Percentiles rank a stretch among this genome's conserved stretches.
Evolutionary conservation across 495 filamentous ascomycete species (phyloP).

Genomic region (Pseudomonodictys pantanalensis): DNA sequence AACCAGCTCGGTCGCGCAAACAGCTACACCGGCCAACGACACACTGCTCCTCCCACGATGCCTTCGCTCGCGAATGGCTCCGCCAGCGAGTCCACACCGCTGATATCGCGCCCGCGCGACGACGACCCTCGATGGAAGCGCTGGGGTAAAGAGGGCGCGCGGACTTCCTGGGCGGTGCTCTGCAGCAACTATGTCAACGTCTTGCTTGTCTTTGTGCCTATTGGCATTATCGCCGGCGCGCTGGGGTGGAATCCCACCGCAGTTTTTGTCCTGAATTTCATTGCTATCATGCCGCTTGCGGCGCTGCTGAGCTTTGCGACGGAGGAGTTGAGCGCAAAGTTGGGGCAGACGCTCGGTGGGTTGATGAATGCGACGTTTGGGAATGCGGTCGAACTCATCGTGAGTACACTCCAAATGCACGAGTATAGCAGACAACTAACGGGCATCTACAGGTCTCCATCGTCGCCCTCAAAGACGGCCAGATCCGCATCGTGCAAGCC

Average conservation of each 20-base stretch:
- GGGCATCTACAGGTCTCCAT: slow-evolving; percentile 71
- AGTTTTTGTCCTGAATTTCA: slow-evolving; percentile 87
- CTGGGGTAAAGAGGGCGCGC: slow-evolving; percentile 53
- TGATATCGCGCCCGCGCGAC: slow-evolving; percentile 18
- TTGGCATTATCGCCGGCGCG: slow-evolving; percentile 77
- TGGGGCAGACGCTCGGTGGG: slow-evolving; percentile 88
- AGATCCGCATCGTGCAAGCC: slow-evolving; percentile 94
- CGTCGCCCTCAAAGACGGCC: slow-evolving; percentile 76
- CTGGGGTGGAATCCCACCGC: slow-evolving; percentile 70
- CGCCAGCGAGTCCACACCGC: slow-evolving; percentile 14
- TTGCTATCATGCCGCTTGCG: slow-evolving; percentile 92
- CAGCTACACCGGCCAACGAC: background rate
- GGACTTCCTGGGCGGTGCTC: slow-evolving; percentile 55
- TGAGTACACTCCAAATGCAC: slow-evolving; percentile 47
- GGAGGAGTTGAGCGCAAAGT: slow-evolving; percentile 77
- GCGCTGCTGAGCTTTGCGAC: slow-evolving; percentile 93
- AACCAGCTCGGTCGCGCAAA: slow-evolving; percentile 12
- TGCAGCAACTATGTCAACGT: slow-evolving; percentile 76
- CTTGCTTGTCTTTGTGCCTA: slow-evolving; percentile 82
- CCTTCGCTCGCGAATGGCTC: background rate
- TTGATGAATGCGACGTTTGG: slow-evolving; percentile 95
- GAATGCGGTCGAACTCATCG: slow-evolving; percentile 98
- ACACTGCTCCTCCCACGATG: background rate
- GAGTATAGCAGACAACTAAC: background rate
- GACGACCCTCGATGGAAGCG: slow-evolving; percentile 50